Percentiles rank a stretch among this genome's conserved stretches.
These are phyloP conservation scores for Phialocephala subalpina DNA, from an alignment of 2,329 filamentous ascomycete species.

Conservation along the genomic window DNA sequence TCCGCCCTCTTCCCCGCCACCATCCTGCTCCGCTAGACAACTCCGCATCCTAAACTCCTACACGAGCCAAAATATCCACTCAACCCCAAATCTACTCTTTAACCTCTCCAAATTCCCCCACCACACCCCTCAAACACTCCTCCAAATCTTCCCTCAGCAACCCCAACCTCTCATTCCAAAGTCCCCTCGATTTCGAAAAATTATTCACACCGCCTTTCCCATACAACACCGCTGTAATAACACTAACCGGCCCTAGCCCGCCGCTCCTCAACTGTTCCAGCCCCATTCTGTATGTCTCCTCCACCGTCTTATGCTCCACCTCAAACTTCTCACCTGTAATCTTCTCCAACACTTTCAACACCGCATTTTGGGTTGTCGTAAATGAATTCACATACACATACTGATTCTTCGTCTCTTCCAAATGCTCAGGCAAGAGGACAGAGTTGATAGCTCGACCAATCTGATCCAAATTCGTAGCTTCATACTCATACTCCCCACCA, in stretches of 20 bases:
- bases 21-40: too few relatives aligned
- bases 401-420: constrained; percentile 44
- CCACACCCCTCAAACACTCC: not conserved
- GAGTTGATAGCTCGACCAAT: constrained; percentile 44
- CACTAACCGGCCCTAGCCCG: not conserved
- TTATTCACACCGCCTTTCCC: constrained; percentile 5
- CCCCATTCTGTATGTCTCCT: not conserved
- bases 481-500: constrained; percentile 40
- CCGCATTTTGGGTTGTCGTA: constrained; percentile 42
- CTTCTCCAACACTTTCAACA: constrained; percentile 40
- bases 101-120: not conserved
- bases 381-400: constrained; percentile 44
- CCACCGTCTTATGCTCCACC: constrained; percentile 1
- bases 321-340: constrained; percentile 42
- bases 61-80: not conserved
- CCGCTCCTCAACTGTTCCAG: not conserved
- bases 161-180: constrained; percentile 21
- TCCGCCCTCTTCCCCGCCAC: too few relatives aligned
- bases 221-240: constrained; percentile 10
- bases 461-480: constrained; percentile 42
- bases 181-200: constrained; percentile 9
- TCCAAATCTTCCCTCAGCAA: constrained; percentile 12
- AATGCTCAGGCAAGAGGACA: constrained; percentile 39
- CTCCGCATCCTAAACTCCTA: not conserved
- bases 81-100: not conserved